Evolutionary conservation across 2,329 filamentous ascomycete genomes (phyloP).

Genomic region (Aspergillus texensis): DNA sequence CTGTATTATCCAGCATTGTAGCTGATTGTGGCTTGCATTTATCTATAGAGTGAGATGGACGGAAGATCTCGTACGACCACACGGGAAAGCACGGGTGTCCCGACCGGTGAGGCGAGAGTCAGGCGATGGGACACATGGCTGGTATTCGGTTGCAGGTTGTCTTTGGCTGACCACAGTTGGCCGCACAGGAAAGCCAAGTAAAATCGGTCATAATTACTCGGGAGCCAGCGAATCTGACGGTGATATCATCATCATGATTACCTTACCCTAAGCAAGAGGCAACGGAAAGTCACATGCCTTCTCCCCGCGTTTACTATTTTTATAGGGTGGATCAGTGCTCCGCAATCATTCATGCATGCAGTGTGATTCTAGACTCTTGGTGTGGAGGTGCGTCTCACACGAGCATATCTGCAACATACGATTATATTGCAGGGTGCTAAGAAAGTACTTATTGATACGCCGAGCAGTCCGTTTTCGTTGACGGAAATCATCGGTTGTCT

Average conservation of each 20-base stretch:
- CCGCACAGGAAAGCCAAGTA: background rate
- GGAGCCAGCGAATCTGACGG: background rate
- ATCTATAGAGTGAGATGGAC: background rate
- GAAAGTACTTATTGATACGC: background rate
- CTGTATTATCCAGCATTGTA: background rate
- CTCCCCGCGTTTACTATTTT: constrained; percentile 1
- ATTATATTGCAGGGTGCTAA: background rate
- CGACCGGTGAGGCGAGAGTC: background rate
- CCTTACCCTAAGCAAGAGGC: background rate
- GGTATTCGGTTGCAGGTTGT: background rate
- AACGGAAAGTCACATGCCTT: background rate
- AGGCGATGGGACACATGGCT: constrained; percentile 1
- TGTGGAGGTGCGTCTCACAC: background rate
- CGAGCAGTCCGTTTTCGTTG: background rate
- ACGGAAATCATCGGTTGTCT: background rate
- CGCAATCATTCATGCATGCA: background rate
- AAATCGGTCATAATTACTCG: background rate
- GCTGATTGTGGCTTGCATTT: background rate
- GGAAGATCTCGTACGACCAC: background rate
- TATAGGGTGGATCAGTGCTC: background rate
- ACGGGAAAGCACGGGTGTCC: background rate
- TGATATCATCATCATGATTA: background rate
- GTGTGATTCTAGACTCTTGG: background rate
- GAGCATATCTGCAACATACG: background rate
- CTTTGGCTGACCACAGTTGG: background rate